Evolutionary conservation across 352 stramenopile species (phyloP), one percentile per base, ranked within the genome.

Genomic region (Halophytophthora batemanensis): DNA sequence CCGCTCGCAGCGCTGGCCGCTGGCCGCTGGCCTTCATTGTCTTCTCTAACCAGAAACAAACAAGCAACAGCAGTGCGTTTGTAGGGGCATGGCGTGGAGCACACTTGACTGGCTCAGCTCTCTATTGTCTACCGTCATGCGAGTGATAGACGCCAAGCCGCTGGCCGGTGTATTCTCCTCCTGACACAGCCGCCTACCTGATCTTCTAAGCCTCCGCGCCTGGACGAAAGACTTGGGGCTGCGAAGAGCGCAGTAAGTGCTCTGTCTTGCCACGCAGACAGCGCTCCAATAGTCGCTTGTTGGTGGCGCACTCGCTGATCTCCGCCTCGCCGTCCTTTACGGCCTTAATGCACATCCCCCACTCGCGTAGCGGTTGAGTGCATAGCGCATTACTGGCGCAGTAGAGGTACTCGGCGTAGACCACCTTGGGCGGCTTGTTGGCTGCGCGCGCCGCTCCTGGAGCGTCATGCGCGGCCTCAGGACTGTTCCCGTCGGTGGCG

Each of bases 211-310:
- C 43, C 13, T 39, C 44, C 33, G 50, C 54, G 6, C 41, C 57
- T 14, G 72, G 70, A 22, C 69, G 76, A 47, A 87, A 88, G 36
- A 85, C 71, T 34, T 87, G 61, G 17, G 74, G 69, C 37, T 90
- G 74, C 45, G 81, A 80, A 10, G 61, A 65, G 34, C 69, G 74
- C 45, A 93, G 76, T 28, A 93, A 50, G 21, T 77, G 59, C 46
- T 85, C 65, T 2, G 69, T 86, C 66, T 86, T 74, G 42, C 63
- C 69, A 25, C 79, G 77, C 28, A 94, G 50, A 72, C 81, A 91
- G 18, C 81, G 83, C 53, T 94, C 81, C 37, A 94, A 52, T 64
- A 90, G 63, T 21, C 62, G 59, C 64, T 86, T 89, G 33, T 68
- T 45, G 31, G 64, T 50, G 33, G 53, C 54, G 50, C 83, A 94